These are phyloP conservation scores for Eucalyptus melliodora DNA, from an alignment of 345 rosid genomes.

Conservation along the genomic window DNA sequence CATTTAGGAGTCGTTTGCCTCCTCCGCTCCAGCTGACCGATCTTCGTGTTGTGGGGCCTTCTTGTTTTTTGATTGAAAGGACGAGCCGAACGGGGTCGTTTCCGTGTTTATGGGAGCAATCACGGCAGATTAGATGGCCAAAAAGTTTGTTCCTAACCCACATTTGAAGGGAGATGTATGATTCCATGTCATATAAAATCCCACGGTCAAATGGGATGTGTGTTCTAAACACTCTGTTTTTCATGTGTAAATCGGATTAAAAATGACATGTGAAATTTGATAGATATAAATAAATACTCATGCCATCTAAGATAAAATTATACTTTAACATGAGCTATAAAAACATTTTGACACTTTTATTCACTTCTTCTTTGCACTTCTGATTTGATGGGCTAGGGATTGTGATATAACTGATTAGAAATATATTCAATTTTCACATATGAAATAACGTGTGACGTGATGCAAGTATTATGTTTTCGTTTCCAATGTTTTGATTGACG, in stretches of 20 bases:
- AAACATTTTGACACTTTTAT: fast-evolving
- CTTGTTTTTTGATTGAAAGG: neutral
- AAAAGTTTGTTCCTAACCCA: neutral
- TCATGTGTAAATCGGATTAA: fast-evolving
- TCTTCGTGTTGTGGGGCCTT: neutral
- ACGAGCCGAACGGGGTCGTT: neutral
- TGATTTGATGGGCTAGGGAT: fast-evolving
- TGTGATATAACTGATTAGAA: neutral
- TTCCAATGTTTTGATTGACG: neutral
- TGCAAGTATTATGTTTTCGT: neutral
- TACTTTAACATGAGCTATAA: fast-evolving
- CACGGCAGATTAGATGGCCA: neutral
- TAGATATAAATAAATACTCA: fast-evolving
- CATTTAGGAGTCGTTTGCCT: neutral
- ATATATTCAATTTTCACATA: neutral
- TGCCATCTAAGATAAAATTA: fast-evolving
- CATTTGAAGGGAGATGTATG: fast-evolving
- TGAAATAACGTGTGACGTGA: neutral
- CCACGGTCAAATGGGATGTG: too few species aligned
- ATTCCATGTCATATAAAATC: too few species aligned
- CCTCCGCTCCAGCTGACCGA: neutral
- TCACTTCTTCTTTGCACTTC: fast-evolving
- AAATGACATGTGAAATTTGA: neutral
- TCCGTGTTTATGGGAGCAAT: neutral
- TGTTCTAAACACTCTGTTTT: too few species aligned